Base-by-base conservation (phyloP, 2,329 filamentous ascomycete species). In the Passalora sequoiae region DNA sequence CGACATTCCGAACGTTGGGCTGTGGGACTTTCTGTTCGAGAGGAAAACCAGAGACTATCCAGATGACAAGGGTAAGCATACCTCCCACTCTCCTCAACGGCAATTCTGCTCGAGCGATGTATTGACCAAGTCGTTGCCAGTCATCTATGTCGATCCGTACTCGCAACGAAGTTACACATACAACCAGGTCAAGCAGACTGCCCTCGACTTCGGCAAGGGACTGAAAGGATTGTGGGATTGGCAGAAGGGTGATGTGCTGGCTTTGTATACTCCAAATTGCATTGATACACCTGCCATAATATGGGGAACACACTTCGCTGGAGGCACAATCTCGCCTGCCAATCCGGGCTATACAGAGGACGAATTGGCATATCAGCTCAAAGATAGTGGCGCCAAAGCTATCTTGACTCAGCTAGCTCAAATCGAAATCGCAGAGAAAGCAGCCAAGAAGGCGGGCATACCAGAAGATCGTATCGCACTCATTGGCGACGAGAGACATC, bases 291-390 rank as follows among this genome's bases (percentile, higher is more conserved):
- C 87, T 0, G 72, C 83, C 3, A 66, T 89, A 35, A 86, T 80
- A 64, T 87, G 86, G 72, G 89, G 89, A 17, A 75, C 79, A 6
- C 79, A 84, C 52, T 95, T 86, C 85, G 84, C 86, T 1, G 89
- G 89, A 27, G 89, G 85, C 17, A 71, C 86, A 37, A 69, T 86
- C 9, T 87, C 83, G n/a, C 87, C 89, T 0, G 89, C 87, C 2
- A 96, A 96, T 60, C 89, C 89, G 16, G 80, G 82, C 4, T 95
- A 95, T 67, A 94, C 85, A 0, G 77, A 77, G 7, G 79, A 86
- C 8, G 89, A 96, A 66, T 74, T 96, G 28, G 81, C 84, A 4
- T 89, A 86, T 58, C 89, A 96, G 69, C 74, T 96, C 48, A 80
- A 80, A 57, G 85, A 94, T 64, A 83, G 84, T 0, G 76, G 78